phyloP scores from a whole-genome alignment of 192 early-diverging fungal genomes.

The Phycomyces nitens region DNA sequence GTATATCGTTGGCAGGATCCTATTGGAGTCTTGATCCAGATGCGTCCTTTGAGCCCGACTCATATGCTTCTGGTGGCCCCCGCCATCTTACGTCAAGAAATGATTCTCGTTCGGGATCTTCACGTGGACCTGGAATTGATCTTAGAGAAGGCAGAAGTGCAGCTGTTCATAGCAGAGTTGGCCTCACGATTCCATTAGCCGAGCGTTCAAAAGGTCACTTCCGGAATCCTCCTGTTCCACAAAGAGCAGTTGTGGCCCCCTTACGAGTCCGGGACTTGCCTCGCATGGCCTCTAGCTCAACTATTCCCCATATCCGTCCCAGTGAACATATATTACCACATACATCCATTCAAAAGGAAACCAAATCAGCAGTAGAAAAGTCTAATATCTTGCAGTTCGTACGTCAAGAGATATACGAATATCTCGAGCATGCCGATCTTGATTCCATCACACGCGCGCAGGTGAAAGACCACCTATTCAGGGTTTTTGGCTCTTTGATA shows the following conservation, averaged over 20 bases:
- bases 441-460: conserved; percentile 16
- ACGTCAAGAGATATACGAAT: conserved; percentile 12
- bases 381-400: conserved; percentile 5
- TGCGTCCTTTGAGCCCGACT: conserved; percentile 8
- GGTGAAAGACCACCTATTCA: conserved; percentile 18
- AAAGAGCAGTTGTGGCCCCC: background rate
- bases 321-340: background rate
- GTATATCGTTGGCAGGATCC: conserved; percentile 18
- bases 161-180: conserved; percentile 13
- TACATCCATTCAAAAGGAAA: background rate
- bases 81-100: conserved; percentile 2
- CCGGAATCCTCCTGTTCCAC: background rate
- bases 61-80: conserved; percentile 4
- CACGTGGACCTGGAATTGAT: conserved; percentile 11
- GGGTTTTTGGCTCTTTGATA: conserved; percentile 9
- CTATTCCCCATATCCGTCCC: background rate
- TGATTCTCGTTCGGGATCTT: conserved; percentile 6
- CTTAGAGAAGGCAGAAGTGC: conserved; percentile 12
- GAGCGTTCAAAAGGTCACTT: background rate
- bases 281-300: background rate
- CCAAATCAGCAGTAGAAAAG: background rate
- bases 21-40: conserved; percentile 14
- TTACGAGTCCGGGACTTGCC: background rate
- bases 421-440: conserved; percentile 20
- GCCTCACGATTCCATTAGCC: conserved; percentile 7